phyloP scores from a whole-genome alignment of 176 grass and related monocot species.

The Phragmites australis region DNA sequence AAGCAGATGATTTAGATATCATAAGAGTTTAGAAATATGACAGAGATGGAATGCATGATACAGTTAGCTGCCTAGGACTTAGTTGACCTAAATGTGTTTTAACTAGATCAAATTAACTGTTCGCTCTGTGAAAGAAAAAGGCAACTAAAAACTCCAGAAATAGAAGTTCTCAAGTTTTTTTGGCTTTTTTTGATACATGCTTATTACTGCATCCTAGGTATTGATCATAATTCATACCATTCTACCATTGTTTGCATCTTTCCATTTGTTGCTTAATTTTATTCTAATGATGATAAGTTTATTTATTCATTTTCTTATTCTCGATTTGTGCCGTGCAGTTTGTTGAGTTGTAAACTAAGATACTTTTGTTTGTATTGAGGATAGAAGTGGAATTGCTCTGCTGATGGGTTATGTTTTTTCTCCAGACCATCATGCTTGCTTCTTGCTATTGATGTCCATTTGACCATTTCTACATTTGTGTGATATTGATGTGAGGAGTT shows the following conservation, averaged over 20 bases:
- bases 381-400: neutral
- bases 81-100: neutral
- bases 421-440: neutral
- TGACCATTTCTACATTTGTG: neutral
- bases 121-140: conserved; percentile 5
- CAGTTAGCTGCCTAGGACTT: neutral
- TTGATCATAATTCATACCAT: neutral
- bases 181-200: neutral
- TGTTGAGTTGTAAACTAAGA: neutral
- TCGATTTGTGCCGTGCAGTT: neutral
- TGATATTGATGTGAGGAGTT: neutral
- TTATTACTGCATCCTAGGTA: neutral
- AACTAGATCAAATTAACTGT: conserved; percentile 12
- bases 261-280: neutral
- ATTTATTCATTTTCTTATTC: conserved; percentile 18
- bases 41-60: conserved; percentile 15
- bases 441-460: neutral
- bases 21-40: neutral
- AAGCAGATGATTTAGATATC: conserved; percentile 1
- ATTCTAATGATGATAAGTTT: neutral
- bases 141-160: neutral
- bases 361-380: neutral
- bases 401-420: neutral
- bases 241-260: neutral
- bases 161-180: neutral